These are phyloP conservation scores for Phoma herbarum DNA, from an alignment of 2,329 filamentous ascomycete species.

Conservation along the genomic window DNA sequence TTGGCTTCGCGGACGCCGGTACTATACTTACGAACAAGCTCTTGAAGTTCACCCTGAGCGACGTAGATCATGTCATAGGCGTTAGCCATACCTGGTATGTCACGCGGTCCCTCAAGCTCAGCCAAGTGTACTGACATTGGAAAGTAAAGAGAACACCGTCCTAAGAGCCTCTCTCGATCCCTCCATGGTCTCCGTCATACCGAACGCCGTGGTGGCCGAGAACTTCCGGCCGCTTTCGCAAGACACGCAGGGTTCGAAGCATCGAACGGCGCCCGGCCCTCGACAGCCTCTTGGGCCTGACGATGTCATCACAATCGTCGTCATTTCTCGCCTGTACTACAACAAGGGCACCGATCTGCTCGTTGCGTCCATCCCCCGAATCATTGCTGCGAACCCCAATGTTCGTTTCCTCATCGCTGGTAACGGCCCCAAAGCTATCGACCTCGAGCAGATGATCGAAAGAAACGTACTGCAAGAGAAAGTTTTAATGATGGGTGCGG, in stretches of 20 bases:
- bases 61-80: slow-evolving; percentile 97
- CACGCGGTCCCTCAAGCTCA: background rate
- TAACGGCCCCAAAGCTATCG: slow-evolving; percentile 94
- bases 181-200: slow-evolving; percentile 96
- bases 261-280: slow-evolving; percentile 58
- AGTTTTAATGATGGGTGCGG: slow-evolving; percentile 88
- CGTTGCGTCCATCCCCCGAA: slow-evolving; percentile 94
- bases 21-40: slow-evolving; percentile 98
- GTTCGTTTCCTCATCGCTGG: slow-evolving; percentile 97
- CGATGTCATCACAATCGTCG: slow-evolving; percentile 93
- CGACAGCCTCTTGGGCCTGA: slow-evolving; percentile 78
- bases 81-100: slow-evolving; percentile 95
- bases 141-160: slow-evolving; percentile 96
- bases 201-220: slow-evolving; percentile 95
- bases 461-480: slow-evolving; percentile 92
- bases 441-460: slow-evolving; percentile 98
- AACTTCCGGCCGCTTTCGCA: slow-evolving; percentile 81
- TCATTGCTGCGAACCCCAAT: slow-evolving; percentile 87
- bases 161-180: slow-evolving; percentile 93
- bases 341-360: slow-evolving; percentile 98
- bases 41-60: slow-evolving; percentile 93
- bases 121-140: slow-evolving; percentile 18
- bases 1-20: slow-evolving; percentile 94
- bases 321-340: slow-evolving; percentile 96
- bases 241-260: slow-evolving; percentile 30